Conservation (phyloP, 2,329 filamentous ascomycete species). For the Magnaporthales sp. region DNA sequence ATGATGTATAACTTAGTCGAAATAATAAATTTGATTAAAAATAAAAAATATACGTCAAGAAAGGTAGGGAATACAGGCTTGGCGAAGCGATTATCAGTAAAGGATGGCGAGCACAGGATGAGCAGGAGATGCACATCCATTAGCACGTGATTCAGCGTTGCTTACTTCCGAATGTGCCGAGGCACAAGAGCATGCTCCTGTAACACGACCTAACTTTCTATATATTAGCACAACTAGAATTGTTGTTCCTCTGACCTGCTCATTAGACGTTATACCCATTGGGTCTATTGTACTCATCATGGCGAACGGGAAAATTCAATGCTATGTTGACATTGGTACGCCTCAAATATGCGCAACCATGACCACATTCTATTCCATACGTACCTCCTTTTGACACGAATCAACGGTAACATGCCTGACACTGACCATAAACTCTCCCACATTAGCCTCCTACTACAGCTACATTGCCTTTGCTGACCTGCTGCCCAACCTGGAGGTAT, state of each 20-base stretch:
- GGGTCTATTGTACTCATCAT: not conserved
- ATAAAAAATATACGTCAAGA: too few species aligned
- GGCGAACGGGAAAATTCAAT: conserved; percentile 11
- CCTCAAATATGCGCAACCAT: conserved; percentile 5
- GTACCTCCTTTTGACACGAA: not conserved
- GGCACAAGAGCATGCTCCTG: not conserved
- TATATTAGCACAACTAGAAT: not conserved
- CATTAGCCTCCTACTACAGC: conserved; percentile 55
- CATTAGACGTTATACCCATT: not conserved
- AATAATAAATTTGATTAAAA: too few species aligned
- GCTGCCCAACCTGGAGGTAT: conserved; percentile 40
- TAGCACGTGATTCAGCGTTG: too few species aligned
- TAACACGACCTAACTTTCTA: not conserved
- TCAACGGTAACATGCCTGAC: not conserved
- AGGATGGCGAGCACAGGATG: too few species aligned
- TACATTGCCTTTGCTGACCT: conserved; percentile 51
- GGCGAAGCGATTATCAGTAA: too few species aligned
- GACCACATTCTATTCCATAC: not conserved
- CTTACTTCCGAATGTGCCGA: not conserved
- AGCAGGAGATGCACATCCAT: too few species aligned
- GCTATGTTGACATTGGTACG: conserved; percentile 58
- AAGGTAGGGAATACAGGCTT: too few species aligned
- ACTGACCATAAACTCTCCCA: not conserved
- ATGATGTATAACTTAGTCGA: too few species aligned
- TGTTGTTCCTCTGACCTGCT: not conserved